Conservation (phyloP, 1,139 yeast species). For the Suhomyces bolitotheri region DNA sequence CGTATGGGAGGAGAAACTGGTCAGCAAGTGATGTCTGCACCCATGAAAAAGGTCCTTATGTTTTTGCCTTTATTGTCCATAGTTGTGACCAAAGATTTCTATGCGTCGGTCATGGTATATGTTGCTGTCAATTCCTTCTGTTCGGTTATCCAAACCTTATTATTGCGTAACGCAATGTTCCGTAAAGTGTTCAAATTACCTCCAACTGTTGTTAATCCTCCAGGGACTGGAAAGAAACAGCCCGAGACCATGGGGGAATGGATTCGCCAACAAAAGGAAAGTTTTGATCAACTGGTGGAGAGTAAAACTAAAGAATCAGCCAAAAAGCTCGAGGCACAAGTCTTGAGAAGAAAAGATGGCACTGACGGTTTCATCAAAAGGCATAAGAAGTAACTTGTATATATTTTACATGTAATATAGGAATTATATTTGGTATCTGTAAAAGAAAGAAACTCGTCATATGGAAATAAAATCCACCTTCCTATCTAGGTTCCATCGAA, state of each 20-base stretch:
- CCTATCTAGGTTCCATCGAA: background rate
- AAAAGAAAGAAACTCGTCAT: too few species aligned
- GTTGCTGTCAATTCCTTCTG: slow-evolving; percentile 78
- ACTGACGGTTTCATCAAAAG: slow-evolving; percentile 43
- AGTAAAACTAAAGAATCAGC: slow-evolving; percentile 39
- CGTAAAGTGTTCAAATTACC: slow-evolving; percentile 65
- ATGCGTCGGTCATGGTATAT: slow-evolving; percentile 82
- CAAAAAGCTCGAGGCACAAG: slow-evolving; percentile 40
- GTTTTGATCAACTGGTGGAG: slow-evolving; percentile 34
- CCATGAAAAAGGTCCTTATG: slow-evolving; percentile 68
- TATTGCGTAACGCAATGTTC: slow-evolving; percentile 59
- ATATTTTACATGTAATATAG: slow-evolving; percentile 10
- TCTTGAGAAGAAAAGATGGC: slow-evolving; percentile 36
- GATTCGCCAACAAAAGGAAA: slow-evolving; percentile 38
- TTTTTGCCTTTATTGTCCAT: slow-evolving; percentile 76
- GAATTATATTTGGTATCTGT: too few species aligned
- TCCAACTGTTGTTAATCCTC: slow-evolving; percentile 55
- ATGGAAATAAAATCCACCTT: too few species aligned
- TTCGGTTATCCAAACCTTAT: slow-evolving; percentile 68
- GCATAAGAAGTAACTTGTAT: slow-evolving; percentile 26
- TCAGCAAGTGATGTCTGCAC: slow-evolving; percentile 62
- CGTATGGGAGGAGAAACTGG: slow-evolving; percentile 93
- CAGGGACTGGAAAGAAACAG: slow-evolving; percentile 26
- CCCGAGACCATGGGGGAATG: slow-evolving; percentile 41
- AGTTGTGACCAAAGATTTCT: slow-evolving; percentile 80